These are phyloP conservation scores for Cladorrhinum sp. DNA, from an alignment of 2,329 filamentous ascomycete species.

Conservation along the genomic window DNA sequence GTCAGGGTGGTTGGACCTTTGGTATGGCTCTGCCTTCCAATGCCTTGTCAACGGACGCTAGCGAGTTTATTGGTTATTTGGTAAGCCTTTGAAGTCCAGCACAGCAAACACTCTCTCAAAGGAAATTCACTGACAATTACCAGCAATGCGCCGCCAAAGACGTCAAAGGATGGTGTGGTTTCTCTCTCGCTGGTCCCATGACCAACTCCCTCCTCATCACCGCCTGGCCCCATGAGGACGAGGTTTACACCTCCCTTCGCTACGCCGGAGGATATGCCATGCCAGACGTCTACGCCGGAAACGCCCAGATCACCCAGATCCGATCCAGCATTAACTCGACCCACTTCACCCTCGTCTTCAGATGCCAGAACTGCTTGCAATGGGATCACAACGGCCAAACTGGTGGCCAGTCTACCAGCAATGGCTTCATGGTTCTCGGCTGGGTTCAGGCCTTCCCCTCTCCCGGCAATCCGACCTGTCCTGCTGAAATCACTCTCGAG, in stretches of 20 bases:
- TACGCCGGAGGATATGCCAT: constrained; percentile 52
- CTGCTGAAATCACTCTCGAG: constrained; percentile 29
- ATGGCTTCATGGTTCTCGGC: constrained; percentile 39
- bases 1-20: constrained; percentile 45
- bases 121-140: constrained; percentile 10
- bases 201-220: constrained; percentile 51
- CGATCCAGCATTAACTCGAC: constrained; percentile 52
- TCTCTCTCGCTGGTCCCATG: constrained; percentile 52
- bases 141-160: constrained; percentile 42
- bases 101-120: background rate
- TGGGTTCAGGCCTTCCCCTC: constrained; percentile 47
- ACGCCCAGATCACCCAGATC: constrained; percentile 55
- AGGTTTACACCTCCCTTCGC: constrained; percentile 51
- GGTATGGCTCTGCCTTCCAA: constrained; percentile 48
- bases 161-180: constrained; percentile 50
- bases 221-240: constrained; percentile 47
- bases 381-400: constrained; percentile 46
- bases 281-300: constrained; percentile 55
- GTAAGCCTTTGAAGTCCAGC: constrained; percentile 33
- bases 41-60: constrained; percentile 41
- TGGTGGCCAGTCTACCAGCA: constrained; percentile 35
- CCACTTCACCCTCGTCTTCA: constrained; percentile 56
- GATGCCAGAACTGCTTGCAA: constrained; percentile 50
- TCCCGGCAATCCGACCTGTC: constrained; percentile 35
- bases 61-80: constrained; percentile 53